These are phyloP conservation scores for Olyra latifolia DNA, from an alignment of 176 grass and related monocot genomes.

Conservation along the genomic window DNA sequence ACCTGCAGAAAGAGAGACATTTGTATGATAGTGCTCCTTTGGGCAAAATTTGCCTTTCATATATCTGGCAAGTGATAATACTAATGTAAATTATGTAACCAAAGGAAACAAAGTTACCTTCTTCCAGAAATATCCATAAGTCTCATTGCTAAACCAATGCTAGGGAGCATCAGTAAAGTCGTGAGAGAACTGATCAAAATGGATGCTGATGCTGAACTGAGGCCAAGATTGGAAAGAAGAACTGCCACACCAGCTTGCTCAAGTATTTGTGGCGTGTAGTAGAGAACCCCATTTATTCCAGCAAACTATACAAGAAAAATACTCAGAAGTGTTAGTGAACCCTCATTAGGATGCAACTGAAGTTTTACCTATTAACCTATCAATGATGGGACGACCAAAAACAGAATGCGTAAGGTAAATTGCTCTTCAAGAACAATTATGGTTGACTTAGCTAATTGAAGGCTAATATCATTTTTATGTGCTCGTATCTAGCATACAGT, in stretches of 20 bases:
- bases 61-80: slow-evolving; percentile 10
- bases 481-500: not conserved
- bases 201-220: slow-evolving; percentile 90
- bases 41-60: not conserved
- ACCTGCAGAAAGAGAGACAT: slow-evolving; percentile 42
- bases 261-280: slow-evolving; percentile 92
- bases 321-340: slow-evolving; percentile 7
- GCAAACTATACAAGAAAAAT: slow-evolving; percentile 54
- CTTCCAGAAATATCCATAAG: slow-evolving; percentile 95
- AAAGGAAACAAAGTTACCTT: slow-evolving; percentile 62
- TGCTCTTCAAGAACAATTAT: slow-evolving; percentile 19
- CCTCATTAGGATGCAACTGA: not conserved
- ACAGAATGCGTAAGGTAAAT: slow-evolving; percentile 1
- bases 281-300: slow-evolving; percentile 93
- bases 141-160: slow-evolving; percentile 89
- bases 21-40: not conserved
- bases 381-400: not conserved
- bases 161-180: slow-evolving; percentile 88
- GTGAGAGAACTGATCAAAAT: slow-evolving; percentile 87
- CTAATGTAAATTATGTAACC: not conserved
- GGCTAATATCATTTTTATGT: slow-evolving; percentile 3
- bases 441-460: slow-evolving; percentile 3
- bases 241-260: slow-evolving; percentile 85
- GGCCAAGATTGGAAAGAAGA: slow-evolving; percentile 76
- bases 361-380: slow-evolving; percentile 11